Percentiles rank a stretch among this genome's conserved stretches.
Evolutionary conservation across 1,284 basidiomycete genomes (phyloP).

Genomic region (Ustilago xerochloae): DNA sequence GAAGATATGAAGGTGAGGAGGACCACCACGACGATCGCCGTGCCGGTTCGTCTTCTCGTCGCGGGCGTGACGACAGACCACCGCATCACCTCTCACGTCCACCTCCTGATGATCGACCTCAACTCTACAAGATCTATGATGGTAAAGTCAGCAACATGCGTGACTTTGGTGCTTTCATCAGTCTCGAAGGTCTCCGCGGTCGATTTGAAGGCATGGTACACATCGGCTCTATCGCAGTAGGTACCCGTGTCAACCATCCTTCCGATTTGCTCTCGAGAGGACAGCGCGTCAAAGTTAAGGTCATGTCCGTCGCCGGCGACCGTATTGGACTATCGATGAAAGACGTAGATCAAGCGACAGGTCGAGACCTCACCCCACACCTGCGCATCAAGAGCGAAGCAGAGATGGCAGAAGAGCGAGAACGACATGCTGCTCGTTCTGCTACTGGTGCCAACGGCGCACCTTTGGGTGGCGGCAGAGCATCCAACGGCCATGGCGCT

Average conservation of each 20-base stretch:
- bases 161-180: slow-evolving; percentile 95
- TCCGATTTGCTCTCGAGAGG: slow-evolving; percentile 85
- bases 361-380: slow-evolving; percentile 90
- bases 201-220: slow-evolving; percentile 95
- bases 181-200: slow-evolving; percentile 85
- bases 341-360: slow-evolving; percentile 91
- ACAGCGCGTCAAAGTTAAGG: slow-evolving; percentile 86
- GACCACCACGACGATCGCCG: slow-evolving; percentile 9
- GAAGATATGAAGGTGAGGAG: slow-evolving; percentile 11
- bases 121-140: slow-evolving; percentile 93
- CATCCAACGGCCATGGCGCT: slow-evolving; percentile 15
- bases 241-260: slow-evolving; percentile 80
- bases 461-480: slow-evolving; percentile 62
- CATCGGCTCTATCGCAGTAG: slow-evolving; percentile 86
- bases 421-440: slow-evolving; percentile 38
- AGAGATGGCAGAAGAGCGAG: slow-evolving; percentile 71
- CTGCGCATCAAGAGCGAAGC: slow-evolving; percentile 91
- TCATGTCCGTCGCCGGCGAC: slow-evolving; percentile 82
- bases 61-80: slow-evolving; percentile 39
- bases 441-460: slow-evolving; percentile 71
- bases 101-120: slow-evolving; percentile 77
- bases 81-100: slow-evolving; percentile 32
- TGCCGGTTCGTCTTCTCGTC: slow-evolving; percentile 10
- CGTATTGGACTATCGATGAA: slow-evolving; percentile 93
- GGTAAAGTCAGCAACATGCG: slow-evolving; percentile 86